Conservation (phyloP, 208 protist genomes). For the Acanthamoeba healyi region DNA sequence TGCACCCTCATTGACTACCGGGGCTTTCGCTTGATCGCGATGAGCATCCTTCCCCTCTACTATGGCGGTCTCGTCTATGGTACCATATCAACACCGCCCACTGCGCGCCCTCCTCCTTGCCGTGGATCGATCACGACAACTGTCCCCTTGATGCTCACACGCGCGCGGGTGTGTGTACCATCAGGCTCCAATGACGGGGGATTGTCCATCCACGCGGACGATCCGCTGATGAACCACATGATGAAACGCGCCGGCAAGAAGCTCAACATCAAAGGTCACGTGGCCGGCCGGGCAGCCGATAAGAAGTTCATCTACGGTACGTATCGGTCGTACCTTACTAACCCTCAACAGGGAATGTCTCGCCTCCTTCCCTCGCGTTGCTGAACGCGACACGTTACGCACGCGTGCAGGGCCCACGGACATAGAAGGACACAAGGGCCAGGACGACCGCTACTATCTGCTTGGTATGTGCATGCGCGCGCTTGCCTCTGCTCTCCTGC, state of each 20-base stretch:
- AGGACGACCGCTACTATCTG: conserved; percentile 64
- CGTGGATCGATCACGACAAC: too few relatives aligned
- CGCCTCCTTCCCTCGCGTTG: neutral
- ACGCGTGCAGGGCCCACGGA: neutral
- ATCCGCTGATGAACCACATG: conserved; percentile 23
- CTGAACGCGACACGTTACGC: neutral
- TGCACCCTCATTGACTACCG: conserved; percentile 82
- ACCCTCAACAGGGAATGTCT: neutral
- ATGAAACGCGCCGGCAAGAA: conserved; percentile 22
- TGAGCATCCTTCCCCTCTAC: conserved; percentile 79
- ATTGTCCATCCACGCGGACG: neutral
- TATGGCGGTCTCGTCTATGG: conserved; percentile 29
- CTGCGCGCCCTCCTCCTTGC: too few relatives aligned
- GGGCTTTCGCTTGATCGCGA: conserved; percentile 83
- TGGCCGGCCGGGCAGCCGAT: neutral
- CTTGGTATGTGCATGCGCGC: neutral
- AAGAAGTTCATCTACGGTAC: conserved; percentile 14
- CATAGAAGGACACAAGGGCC: conserved; percentile 44
- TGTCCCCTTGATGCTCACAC: too few relatives aligned
- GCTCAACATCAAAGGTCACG: conserved; percentile 26
- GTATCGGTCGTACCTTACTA: too few relatives aligned
- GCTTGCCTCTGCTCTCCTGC: too few relatives aligned
- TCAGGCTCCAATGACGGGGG: conserved; percentile 26
- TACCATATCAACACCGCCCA: too few relatives aligned
- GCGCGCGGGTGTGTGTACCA: too few relatives aligned